Evolutionary conservation across 1,284 basidiomycete species (phyloP).

Genomic region (Ganoderma meredithae): DNA sequence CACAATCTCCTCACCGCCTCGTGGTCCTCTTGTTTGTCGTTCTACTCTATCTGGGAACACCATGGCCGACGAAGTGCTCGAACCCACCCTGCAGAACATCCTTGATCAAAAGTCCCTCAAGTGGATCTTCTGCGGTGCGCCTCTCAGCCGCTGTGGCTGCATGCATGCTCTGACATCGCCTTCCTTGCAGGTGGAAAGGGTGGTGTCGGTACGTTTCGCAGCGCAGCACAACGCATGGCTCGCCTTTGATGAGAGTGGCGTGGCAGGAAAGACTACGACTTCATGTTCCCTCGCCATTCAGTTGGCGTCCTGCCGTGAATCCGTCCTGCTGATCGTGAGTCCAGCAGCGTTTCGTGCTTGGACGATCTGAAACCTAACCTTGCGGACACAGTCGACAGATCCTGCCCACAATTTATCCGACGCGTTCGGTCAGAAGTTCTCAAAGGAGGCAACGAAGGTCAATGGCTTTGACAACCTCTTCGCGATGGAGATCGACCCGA

Average conservation of each 20-base stretch:
- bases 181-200: slow-evolving; percentile 83
- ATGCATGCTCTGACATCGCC: slow-evolving; percentile 23
- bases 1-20: neutral
- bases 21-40: slow-evolving; percentile 3
- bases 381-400: slow-evolving; percentile 84
- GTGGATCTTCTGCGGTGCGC: slow-evolving; percentile 95
- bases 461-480: slow-evolving; percentile 97
- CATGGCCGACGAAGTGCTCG: slow-evolving; percentile 65
- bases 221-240: neutral
- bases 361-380: neutral
- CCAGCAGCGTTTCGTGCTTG: neutral
- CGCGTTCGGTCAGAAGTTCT: slow-evolving; percentile 99
- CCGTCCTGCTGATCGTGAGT: slow-evolving; percentile 91
- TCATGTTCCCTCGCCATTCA: slow-evolving; percentile 97
- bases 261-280: slow-evolving; percentile 91
- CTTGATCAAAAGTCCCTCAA: slow-evolving; percentile 89
- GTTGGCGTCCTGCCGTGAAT: slow-evolving; percentile 86
- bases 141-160: slow-evolving; percentile 21
- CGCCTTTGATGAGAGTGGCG: slow-evolving; percentile 6
- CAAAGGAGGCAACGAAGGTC: slow-evolving; percentile 98
- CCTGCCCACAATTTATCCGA: slow-evolving; percentile 99
- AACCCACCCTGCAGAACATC: slow-evolving; percentile 88
- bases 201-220: slow-evolving; percentile 78
- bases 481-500: slow-evolving; percentile 99
- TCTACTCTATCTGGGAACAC: slow-evolving; percentile 8